Evolutionary conservation across 495 filamentous ascomycete genomes (phyloP), one percentile per base, ranked within the genome.

Genomic region (Hypoxylon fuscum): DNA sequence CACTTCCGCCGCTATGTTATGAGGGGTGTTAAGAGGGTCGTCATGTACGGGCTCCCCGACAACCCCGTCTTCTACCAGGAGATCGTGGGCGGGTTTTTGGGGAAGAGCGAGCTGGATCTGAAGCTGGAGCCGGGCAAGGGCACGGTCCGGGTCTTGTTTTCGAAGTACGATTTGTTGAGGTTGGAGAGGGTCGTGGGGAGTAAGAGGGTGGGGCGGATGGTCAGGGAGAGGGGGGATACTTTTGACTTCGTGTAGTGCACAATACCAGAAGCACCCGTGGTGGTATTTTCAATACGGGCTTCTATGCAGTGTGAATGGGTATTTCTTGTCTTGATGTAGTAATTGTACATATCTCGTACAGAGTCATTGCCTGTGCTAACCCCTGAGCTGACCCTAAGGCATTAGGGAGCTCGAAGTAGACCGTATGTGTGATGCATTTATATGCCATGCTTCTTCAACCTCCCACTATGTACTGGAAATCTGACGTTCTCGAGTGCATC

Each of bases 1-100:
- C 96, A 98, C 72, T 98, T 98, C 79, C 81, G 90, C 21, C 83
- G 96, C 17, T 94, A 92, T 68, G 82, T 82, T 55, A 76, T 98
- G 17, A 81, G 86, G 29, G 95, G 95, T 9, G 92, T 93, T 21
- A 87, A 85, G 72, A 82, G 85, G 45, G 83, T 97, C 6, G 77
- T 96, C 35, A 87, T 96, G 79, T 98, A 98, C 72, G 87, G 86
- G 1, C 68, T 97, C 10, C 94, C 95, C 0, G 93, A 98, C 65
- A 96, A 97, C 68, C 87, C 90, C 35, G 66, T 80, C 5, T 97
- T 98, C 69, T 98, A 95, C 71, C 74, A 82, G n/a, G 95, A 98
- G 79, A 81, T 97, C 41, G 88, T 90, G 8, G 91, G 85, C 10
- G 91, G 85, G 29, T 88, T 87, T 58, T 64, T 92, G 23, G 77